phyloP scores from a whole-genome alignment of 257 asterid species.

The Cordia subcordata region DNA sequence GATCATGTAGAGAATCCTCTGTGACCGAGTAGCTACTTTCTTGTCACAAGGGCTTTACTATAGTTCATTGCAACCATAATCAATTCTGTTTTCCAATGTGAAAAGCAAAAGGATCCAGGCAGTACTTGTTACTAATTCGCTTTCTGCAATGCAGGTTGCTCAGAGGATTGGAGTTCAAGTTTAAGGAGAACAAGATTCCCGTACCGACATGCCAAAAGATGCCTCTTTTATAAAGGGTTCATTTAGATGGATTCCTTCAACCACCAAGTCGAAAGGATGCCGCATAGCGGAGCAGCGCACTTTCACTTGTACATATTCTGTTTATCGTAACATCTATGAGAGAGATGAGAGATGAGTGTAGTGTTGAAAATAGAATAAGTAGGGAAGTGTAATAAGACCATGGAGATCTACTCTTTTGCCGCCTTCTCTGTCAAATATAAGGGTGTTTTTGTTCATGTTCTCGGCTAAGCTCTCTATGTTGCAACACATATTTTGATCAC shows the following conservation, averaged over 20 bases:
- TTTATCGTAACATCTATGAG: slow-evolving; percentile 5
- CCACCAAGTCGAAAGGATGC: slow-evolving; percentile 1
- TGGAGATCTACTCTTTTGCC: no score
- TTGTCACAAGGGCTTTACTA: no score
- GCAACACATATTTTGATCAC: no score
- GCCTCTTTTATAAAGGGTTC: not conserved
- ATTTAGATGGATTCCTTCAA: not conserved
- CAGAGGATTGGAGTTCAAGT: slow-evolving; percentile 81
- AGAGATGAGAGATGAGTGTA: not conserved
- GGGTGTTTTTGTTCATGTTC: not conserved
- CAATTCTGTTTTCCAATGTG: no score
- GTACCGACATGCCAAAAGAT: not conserved
- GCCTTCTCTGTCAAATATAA: no score
- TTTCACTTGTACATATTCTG: slow-evolving; percentile 19
- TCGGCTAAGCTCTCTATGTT: no score
- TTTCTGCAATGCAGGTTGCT: slow-evolving; percentile 55
- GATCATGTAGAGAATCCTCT: no score
- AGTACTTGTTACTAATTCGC: not conserved
- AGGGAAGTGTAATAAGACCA: slow-evolving; percentile 5
- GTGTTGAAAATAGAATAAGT: slow-evolving; percentile 8
- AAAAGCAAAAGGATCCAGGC: not conserved
- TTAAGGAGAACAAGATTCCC: slow-evolving; percentile 21
- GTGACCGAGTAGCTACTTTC: no score
- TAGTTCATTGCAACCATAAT: no score
- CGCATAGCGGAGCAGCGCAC: no score